Conservation (phyloP, 2,329 filamentous ascomycete genomes). For the Colletotrichum lentis region DNA sequence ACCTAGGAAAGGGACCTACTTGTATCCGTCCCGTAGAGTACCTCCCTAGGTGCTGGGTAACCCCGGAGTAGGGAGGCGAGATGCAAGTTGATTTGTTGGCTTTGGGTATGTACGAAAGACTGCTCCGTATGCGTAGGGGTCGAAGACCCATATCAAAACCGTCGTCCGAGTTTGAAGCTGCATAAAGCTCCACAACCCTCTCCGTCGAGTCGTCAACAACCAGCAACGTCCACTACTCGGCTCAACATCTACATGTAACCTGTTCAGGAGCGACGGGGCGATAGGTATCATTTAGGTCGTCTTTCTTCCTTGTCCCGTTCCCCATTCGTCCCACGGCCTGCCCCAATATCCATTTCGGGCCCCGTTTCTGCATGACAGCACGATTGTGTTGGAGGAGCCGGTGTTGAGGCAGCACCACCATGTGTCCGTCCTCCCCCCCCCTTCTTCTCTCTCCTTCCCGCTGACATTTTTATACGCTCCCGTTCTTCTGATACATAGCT, state of each 20-base stretch:
- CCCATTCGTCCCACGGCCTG: slow-evolving; percentile 25
- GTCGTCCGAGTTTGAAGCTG: slow-evolving; percentile 9
- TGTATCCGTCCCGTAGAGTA: too few relatives aligned
- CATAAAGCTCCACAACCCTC: slow-evolving; percentile 18
- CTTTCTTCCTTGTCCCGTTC: slow-evolving; percentile 29
- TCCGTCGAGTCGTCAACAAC: background rate
- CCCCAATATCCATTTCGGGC: slow-evolving; percentile 27
- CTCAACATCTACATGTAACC: slow-evolving; percentile 5
- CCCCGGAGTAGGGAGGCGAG: background rate
- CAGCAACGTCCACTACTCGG: background rate
- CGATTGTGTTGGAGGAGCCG: slow-evolving; percentile 28
- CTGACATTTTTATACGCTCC: slow-evolving; percentile 12
- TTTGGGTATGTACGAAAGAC: too few relatives aligned
- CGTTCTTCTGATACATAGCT: slow-evolving; percentile 14
- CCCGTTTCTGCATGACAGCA: slow-evolving; percentile 33
- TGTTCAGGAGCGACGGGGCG: slow-evolving; percentile 2
- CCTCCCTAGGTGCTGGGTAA: background rate
- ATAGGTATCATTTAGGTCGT: slow-evolving; percentile 29
- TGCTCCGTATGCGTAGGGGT: too few relatives aligned
- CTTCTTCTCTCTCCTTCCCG: slow-evolving; percentile 13
- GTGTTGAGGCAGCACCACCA: slow-evolving; percentile 10
- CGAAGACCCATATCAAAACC: background rate
- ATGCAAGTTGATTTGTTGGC: too few relatives aligned
- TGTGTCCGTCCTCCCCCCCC: slow-evolving; percentile 24
- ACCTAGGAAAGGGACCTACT: background rate